Evolutionary conservation across 2,329 filamentous ascomycete species (phyloP).

Genomic region (Ceratocystis harringtonii): DNA sequence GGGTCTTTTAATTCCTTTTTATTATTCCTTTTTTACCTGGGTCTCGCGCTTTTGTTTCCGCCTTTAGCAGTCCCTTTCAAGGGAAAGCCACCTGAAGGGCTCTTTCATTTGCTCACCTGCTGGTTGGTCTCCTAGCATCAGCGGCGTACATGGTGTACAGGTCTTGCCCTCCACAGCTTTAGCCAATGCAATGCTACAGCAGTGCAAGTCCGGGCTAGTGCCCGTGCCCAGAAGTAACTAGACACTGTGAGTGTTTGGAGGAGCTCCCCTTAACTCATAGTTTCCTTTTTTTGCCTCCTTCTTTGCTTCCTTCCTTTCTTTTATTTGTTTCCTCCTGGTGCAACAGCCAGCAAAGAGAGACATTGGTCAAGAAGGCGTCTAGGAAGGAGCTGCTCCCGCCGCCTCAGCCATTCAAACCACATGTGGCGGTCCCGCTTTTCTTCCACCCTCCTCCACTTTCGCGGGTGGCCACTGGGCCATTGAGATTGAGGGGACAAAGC

Average conservation of each 20-base stretch:
- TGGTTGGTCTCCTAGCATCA: background rate
- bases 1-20: background rate
- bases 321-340: background rate
- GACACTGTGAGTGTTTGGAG: background rate
- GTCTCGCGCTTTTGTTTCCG: background rate
- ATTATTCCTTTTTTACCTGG: background rate
- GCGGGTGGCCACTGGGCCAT: background rate
- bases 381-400: background rate
- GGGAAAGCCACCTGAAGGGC: background rate
- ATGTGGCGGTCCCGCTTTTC: constrained; percentile 2
- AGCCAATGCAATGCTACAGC: background rate
- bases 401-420: background rate
- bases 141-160: background rate
- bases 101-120: too few relatives aligned
- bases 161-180: background rate
- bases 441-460: background rate
- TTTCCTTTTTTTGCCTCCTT: too few relatives aligned
- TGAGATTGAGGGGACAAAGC: background rate
- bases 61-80: background rate
- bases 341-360: background rate
- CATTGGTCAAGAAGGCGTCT: background rate
- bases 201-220: background rate
- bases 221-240: background rate
- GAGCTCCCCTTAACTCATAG: background rate
- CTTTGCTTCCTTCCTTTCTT: background rate